Evolutionary conservation across 2,329 filamentous ascomycete genomes (phyloP), one percentile per base, ranked within the genome.

Genomic region (Byssoonygena ceratinophila): DNA sequence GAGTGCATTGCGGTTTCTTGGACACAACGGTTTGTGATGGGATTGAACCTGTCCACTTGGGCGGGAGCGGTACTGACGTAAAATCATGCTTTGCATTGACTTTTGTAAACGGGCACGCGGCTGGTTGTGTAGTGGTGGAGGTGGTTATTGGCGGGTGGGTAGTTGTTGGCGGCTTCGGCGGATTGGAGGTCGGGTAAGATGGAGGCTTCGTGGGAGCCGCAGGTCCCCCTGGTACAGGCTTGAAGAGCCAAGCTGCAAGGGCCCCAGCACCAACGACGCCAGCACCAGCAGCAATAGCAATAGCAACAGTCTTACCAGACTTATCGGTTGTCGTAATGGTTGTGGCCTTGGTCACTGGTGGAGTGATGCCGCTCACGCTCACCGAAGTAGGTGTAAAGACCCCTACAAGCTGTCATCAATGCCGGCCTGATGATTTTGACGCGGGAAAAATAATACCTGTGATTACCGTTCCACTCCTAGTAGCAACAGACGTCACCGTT

Each of bases 331-430:
- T 54, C 14, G 52, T 54, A 23, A 51, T 45, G 34, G 45, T 45
- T 9, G 18, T 46, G 6, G 44, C 44, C n/a, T 46, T 31, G 16
- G 44, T 46, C 16, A 54, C 23, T 39, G 51, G 51, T 6, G 51
- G 51, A 27, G 44, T 40, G 31, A 51, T 9, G 37, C 47, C 52
- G 16, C 36, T 36, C 29, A 50, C 27, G 27, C 46, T 44, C 20
- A 51, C 12, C 23, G 52, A 50, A 12, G 52, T 54, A 23, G 52
- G 52, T 5, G 52, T 54, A 25, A 54, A 54, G 14, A 54, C 52
- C 36, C 16, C 52, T 54, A 32, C 16, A 40, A 16, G 27, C 27
- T 4, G n/a, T 12, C 31, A 25, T 54, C 16, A 54, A 36, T 36
- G 16, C 4, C 3, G 25, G 41, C 4, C 14, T 23, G 6, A 18